phyloP scores from a whole-genome alignment of 805 yeast species.

The Pichia californica region DNA sequence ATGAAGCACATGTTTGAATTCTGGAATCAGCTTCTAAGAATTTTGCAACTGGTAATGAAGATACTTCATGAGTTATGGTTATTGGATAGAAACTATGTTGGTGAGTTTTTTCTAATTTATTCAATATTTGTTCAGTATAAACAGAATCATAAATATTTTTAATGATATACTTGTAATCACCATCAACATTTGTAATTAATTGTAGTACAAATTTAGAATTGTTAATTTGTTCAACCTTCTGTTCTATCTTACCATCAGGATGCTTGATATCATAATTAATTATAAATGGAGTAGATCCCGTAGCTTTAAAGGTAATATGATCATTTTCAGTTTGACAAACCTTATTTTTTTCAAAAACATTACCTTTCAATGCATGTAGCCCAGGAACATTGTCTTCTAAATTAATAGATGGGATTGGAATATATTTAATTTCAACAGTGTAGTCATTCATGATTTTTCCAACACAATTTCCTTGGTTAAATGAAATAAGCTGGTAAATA shows the following conservation, averaged over 20 bases:
- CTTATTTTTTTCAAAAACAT: constrained; percentile 11
- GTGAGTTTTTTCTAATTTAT: constrained; percentile 19
- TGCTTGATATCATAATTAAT: constrained; percentile 55
- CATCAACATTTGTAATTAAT: constrained; percentile 40
- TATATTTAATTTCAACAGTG: constrained; percentile 21
- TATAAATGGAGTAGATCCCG: constrained; percentile 61
- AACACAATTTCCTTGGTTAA: constrained; percentile 38
- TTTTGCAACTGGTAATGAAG: constrained; percentile 52
- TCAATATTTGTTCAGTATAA: constrained; percentile 40
- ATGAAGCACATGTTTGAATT: constrained; percentile 27
- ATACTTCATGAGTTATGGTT: constrained; percentile 45
- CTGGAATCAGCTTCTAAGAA: constrained; percentile 16
- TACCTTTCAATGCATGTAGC: neutral
- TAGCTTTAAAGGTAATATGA: constrained; percentile 33
- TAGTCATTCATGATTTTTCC: constrained; percentile 30
- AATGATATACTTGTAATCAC: constrained; percentile 57
- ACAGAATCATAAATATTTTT: constrained; percentile 58
- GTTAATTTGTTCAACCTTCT: constrained; percentile 38
- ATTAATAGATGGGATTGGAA: constrained; percentile 25
- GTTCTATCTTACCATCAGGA: constrained; percentile 47
- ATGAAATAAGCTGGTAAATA: constrained; percentile 33
- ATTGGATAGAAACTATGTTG: constrained; percentile 28
- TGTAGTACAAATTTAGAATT: constrained; percentile 33
- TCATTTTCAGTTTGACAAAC: constrained; percentile 24
- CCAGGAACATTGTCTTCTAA: constrained; percentile 1